Conservation (phyloP, 78 protist genomes). For the Dictyostelium capitatum region DNA sequence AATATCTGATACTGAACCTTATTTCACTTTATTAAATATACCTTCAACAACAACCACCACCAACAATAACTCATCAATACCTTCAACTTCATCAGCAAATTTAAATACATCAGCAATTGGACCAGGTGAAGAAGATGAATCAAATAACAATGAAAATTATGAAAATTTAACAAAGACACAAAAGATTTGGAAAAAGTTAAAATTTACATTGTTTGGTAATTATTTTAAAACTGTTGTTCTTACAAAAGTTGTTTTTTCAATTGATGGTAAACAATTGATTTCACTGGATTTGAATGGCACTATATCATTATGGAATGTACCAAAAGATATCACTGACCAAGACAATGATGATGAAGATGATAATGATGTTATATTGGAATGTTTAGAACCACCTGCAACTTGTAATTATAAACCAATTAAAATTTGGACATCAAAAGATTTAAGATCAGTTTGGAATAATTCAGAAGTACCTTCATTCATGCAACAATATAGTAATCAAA, state of each 20-base stretch:
- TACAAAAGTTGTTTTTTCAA: slow-evolving; percentile 54
- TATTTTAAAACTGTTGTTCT: slow-evolving; percentile 25
- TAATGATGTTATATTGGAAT: not conserved
- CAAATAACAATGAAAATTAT: not conserved
- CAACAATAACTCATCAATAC: not conserved
- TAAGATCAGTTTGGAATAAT: slow-evolving; percentile 8
- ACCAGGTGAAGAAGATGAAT: slow-evolving; percentile 25
- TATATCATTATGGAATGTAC: slow-evolving; percentile 45
- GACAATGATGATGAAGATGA: not conserved
- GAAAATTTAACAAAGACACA: not conserved
- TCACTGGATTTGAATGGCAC: slow-evolving; percentile 66
- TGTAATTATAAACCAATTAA: slow-evolving; percentile 16
- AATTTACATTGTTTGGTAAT: slow-evolving; percentile 33
- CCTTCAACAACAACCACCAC: not conserved
- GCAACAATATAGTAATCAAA: not conserved
- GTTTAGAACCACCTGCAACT: slow-evolving; percentile 8
- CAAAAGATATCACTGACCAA: not conserved
- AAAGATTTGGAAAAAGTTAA: slow-evolving; percentile 29
- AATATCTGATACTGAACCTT: slow-evolving; percentile 40
- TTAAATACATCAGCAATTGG: slow-evolving; percentile 14
- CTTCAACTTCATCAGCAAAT: not conserved
- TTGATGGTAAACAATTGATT: slow-evolving; percentile 41
- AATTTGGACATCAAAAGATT: slow-evolving; percentile 21
- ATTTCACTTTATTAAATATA: slow-evolving; percentile 32
- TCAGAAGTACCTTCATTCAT: slow-evolving; percentile 14